These are phyloP conservation scores for Epichloe gansuensis DNA, from an alignment of 2,329 filamentous ascomycete genomes.

Conservation along the genomic window DNA sequence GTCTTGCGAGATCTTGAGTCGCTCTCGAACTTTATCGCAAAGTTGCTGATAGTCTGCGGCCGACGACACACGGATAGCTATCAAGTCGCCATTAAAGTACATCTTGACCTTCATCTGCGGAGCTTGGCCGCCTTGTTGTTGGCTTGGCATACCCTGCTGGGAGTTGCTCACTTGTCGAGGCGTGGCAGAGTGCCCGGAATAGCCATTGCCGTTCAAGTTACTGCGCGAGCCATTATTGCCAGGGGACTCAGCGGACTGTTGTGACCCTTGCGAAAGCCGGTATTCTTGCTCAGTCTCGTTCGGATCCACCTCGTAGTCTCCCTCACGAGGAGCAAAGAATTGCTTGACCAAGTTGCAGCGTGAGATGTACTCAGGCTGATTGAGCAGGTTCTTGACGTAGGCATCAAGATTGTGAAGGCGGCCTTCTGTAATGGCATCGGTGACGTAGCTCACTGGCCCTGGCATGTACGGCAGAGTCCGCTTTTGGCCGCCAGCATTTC, in stretches of 20 bases:
- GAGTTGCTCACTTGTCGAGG: slow-evolving; percentile 32
- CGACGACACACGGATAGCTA: slow-evolving; percentile 75
- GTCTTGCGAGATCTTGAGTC: slow-evolving; percentile 57
- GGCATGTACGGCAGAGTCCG: slow-evolving; percentile 94
- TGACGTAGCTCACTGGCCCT: slow-evolving; percentile 92
- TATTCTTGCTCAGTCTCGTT: slow-evolving; percentile 64
- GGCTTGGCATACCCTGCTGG: slow-evolving; percentile 17
- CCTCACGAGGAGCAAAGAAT: slow-evolving; percentile 80
- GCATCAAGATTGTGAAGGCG: slow-evolving; percentile 85
- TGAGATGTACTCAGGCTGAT: slow-evolving; percentile 73
- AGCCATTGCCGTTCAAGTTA: slow-evolving; percentile 45
- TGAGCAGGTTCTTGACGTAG: slow-evolving; percentile 84
- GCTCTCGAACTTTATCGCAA: slow-evolving; percentile 71
- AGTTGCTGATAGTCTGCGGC: slow-evolving; percentile 69
- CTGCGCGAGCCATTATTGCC: slow-evolving; percentile 47
- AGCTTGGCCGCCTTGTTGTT: slow-evolving; percentile 20
- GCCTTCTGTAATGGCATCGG: slow-evolving; percentile 92
- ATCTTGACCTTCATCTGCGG: slow-evolving; percentile 83
- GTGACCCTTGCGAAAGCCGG: slow-evolving; percentile 57
- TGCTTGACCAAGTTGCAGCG: slow-evolving; percentile 73
- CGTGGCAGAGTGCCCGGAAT: slow-evolving; percentile 40
- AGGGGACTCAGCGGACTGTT: slow-evolving; percentile 53
- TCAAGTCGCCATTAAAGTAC: slow-evolving; percentile 82
- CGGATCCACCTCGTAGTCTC: slow-evolving; percentile 85
- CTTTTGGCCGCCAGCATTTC: slow-evolving; percentile 65